Conservation (phyloP, 2,329 filamentous ascomycete genomes). For the Lithohypha guttulata region DNA sequence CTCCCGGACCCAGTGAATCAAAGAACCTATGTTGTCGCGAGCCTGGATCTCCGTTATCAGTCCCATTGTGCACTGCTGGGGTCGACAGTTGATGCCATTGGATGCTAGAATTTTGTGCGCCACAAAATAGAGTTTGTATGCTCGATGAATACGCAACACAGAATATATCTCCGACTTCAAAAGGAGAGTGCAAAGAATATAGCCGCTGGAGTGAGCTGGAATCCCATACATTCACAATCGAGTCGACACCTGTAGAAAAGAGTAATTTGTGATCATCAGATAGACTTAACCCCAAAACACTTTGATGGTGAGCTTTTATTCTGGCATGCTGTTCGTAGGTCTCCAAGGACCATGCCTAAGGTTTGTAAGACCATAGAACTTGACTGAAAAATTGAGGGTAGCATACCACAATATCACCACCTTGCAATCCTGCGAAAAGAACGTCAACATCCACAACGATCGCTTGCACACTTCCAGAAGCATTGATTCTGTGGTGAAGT, state of each 20-base stretch:
- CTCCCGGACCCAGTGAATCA: slow-evolving; percentile 76
- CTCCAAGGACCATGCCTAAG: slow-evolving; percentile 67
- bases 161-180: slow-evolving; percentile 93
- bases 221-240: slow-evolving; percentile 89
- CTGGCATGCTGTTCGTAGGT: slow-evolving; percentile 72
- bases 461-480: slow-evolving; percentile 45
- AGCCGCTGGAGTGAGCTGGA: slow-evolving; percentile 61
- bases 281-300: slow-evolving; percentile 74
- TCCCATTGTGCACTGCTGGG: slow-evolving; percentile 50
- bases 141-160: slow-evolving; percentile 79
- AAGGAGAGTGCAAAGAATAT: slow-evolving; percentile 84
- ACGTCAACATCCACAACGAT: slow-evolving; percentile 69
- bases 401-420: slow-evolving; percentile 72
- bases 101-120: slow-evolving; percentile 61
- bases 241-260: slow-evolving; percentile 87
- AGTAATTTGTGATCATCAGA: slow-evolving; percentile 64
- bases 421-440: slow-evolving; percentile 86
- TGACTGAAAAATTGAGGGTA: neutral
- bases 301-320: slow-evolving; percentile 82
- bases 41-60: slow-evolving; percentile 50
- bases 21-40: slow-evolving; percentile 75
- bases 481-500: slow-evolving; percentile 17
- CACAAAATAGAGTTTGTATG: slow-evolving; percentile 75
- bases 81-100: slow-evolving; percentile 16
- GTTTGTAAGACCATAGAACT: neutral